Evolutionary conservation across 2,329 filamentous ascomycete genomes (phyloP).

Genomic region (Aspergillus caelatus): DNA sequence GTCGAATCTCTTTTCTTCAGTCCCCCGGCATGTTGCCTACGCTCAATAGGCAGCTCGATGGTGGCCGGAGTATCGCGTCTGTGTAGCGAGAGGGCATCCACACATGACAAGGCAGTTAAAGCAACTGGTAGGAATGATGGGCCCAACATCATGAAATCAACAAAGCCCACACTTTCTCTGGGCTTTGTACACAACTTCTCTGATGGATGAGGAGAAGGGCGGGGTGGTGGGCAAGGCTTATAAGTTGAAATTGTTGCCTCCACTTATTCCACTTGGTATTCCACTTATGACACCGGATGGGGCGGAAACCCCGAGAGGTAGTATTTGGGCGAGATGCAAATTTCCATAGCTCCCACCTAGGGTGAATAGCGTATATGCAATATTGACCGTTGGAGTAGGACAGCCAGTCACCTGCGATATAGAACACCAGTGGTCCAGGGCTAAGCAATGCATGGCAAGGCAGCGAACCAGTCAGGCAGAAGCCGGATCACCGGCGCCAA

Average conservation of each 20-base stretch:
- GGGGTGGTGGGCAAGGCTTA: background rate
- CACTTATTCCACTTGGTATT: background rate
- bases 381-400: background rate
- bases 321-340: background rate
- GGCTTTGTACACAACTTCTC: background rate
- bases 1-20: conserved; percentile 11
- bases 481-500: background rate
- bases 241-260: background rate
- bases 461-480: background rate
- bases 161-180: background rate
- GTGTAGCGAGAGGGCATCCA: conserved; percentile 10
- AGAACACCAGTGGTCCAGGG: too few species aligned
- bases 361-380: background rate
- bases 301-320: background rate
- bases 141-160: background rate
- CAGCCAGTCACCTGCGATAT: background rate
- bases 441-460: background rate
- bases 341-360: background rate
- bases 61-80: conserved; percentile 14
- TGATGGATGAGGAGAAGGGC: background rate
- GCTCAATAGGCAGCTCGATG: conserved; percentile 12
- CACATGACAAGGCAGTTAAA: background rate
- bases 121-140: background rate
- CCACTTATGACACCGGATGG: background rate
- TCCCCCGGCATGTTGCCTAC: conserved; percentile 7